A percentile compares a stretch with the other conserved stretches of the same genome.
These are phyloP conservation scores for Chlorella vulgaris DNA, from an alignment of 139 green algal species.

Conservation along the genomic window DNA sequence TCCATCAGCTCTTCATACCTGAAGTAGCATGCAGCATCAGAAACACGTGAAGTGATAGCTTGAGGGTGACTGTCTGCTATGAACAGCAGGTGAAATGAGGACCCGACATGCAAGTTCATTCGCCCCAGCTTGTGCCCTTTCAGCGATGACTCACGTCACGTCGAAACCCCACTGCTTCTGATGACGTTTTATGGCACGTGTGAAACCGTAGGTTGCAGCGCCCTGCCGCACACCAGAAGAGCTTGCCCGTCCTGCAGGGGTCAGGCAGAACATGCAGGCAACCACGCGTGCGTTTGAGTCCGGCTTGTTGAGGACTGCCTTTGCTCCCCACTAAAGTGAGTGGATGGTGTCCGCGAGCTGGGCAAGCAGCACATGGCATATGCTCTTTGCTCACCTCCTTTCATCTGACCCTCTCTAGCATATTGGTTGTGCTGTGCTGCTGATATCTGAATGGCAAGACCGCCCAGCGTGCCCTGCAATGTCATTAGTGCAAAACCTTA, in stretches of 20 bases:
- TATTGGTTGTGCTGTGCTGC: too few relatives aligned
- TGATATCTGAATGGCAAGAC: too few relatives aligned
- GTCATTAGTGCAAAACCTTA: neutral
- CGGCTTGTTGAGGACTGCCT: too few relatives aligned
- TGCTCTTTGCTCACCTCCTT: too few relatives aligned
- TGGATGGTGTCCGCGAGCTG: too few relatives aligned
- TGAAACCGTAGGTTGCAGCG: conserved; percentile 1
- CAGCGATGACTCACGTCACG: neutral
- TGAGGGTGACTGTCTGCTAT: too few relatives aligned
- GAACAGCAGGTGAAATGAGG: neutral
- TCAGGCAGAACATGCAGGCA: neutral
- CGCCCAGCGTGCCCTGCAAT: too few relatives aligned
- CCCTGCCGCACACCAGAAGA: neutral
- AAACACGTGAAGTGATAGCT: neutral
- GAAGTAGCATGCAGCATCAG: neutral
- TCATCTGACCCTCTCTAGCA: too few relatives aligned
- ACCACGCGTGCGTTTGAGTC: too few relatives aligned
- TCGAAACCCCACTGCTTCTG: neutral
- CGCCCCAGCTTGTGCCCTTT: neutral
- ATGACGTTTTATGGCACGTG: neutral
- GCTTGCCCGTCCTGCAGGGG: neutral
- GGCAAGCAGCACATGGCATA: too few relatives aligned
- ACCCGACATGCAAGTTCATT: neutral
- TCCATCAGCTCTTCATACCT: conserved; percentile 11
- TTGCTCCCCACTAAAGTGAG: too few relatives aligned